Conservation (phyloP, 441 rosid genomes). For the Melastoma candidum region DNA sequence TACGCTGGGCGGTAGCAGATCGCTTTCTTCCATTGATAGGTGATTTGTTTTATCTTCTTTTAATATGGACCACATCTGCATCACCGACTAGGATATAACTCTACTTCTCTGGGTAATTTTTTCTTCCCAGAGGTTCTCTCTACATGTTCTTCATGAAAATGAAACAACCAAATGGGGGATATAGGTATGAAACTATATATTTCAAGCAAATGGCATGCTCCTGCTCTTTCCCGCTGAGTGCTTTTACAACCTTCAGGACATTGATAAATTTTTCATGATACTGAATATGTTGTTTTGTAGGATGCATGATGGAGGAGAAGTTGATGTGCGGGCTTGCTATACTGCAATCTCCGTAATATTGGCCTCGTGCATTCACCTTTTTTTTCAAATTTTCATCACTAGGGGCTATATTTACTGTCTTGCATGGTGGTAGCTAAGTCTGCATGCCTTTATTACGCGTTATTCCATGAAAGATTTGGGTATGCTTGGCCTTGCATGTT, state of each 20-base stretch:
- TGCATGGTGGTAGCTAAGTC: too few species aligned
- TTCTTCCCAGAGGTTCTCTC: slow-evolving; percentile 51
- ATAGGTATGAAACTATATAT: slow-evolving; percentile 43
- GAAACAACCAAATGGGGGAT: slow-evolving; percentile 74
- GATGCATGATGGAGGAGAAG: slow-evolving; percentile 96
- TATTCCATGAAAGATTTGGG: too few species aligned
- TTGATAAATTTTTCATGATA: not conserved
- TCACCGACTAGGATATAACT: slow-evolving; percentile 8
- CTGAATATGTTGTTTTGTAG: slow-evolving; percentile 22
- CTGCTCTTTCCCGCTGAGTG: not conserved
- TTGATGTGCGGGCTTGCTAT: slow-evolving; percentile 91
- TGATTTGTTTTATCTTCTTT: slow-evolving; percentile 23
- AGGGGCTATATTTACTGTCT: too few species aligned
- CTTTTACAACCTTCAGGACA: not conserved
- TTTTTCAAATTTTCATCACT: too few species aligned
- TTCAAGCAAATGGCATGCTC: not conserved
- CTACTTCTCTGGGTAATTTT: slow-evolving; percentile 14
- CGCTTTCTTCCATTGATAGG: slow-evolving; percentile 77
- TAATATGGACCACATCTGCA: slow-evolving; percentile 5
- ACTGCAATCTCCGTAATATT: slow-evolving; percentile 74
- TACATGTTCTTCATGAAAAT: slow-evolving; percentile 47
- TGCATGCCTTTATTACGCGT: too few species aligned
- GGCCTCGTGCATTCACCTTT: slow-evolving; percentile 1
- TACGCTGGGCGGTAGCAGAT: slow-evolving; percentile 67
- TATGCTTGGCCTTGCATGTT: too few species aligned